Percentiles rank a stretch among this genome's conserved stretches.
Evolutionary conservation across 2,329 filamentous ascomycete species (phyloP).

Genomic region (Malbranchea zuffiana): DNA sequence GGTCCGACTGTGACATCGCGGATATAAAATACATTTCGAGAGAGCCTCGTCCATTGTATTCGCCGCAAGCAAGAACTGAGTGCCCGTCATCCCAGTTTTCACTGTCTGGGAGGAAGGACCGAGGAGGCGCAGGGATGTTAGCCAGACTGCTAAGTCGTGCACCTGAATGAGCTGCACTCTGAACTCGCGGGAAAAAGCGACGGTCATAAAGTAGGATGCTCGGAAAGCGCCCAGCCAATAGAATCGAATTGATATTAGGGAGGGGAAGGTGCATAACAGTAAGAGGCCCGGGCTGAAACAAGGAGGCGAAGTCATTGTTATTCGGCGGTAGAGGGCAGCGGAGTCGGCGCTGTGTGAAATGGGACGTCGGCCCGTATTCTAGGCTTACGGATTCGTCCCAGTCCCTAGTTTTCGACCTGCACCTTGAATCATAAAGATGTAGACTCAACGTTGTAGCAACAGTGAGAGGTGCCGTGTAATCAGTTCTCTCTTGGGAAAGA

Average conservation of each 20-base stretch:
- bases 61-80: conserved; percentile 70
- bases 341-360: conserved; percentile 18
- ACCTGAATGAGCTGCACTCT: conserved; percentile 72
- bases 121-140: conserved; percentile 48
- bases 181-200: conserved; percentile 67
- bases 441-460: conserved; percentile 73
- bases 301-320: conserved; percentile 48
- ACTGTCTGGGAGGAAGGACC: conserved; percentile 36
- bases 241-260: conserved; percentile 62
- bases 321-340: conserved; percentile 23
- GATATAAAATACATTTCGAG: conserved; percentile 62
- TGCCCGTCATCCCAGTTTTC: conserved; percentile 42
- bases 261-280: conserved; percentile 68
- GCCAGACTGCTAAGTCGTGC: conserved; percentile 64
- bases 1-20: neutral
- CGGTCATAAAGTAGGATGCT: conserved; percentile 83
- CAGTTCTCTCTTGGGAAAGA: conserved; percentile 54
- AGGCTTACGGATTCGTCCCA: neutral
- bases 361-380: neutral
- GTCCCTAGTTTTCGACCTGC: conserved; percentile 5
- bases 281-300: conserved; percentile 70
- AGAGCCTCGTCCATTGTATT: conserved; percentile 84
- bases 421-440: conserved; percentile 68
- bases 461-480: conserved; percentile 58
- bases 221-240: conserved; percentile 78